Conservation (phyloP, 2,329 filamentous ascomycete genomes). For the Aspergillus neotritici region DNA sequence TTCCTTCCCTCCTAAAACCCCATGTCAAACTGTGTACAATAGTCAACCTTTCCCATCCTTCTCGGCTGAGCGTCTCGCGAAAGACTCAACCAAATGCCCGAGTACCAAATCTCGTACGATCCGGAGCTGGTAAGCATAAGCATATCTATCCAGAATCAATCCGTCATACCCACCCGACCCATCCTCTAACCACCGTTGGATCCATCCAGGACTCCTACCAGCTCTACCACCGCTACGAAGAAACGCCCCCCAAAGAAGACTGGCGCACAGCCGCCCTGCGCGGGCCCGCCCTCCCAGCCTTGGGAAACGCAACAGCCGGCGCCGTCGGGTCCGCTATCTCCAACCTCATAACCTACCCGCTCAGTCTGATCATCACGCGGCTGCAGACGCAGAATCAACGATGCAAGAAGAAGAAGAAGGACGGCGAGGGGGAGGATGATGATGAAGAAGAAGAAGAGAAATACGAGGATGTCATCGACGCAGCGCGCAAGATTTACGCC, state of each 20-base stretch:
- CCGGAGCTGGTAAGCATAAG: constrained; percentile 23
- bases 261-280: constrained; percentile 30
- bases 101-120: constrained; percentile 63
- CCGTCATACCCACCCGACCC: background rate
- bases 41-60: too few relatives aligned
- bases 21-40: too few relatives aligned
- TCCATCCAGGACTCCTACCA: constrained; percentile 37
- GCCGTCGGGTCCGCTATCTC: constrained; percentile 72
- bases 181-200: background rate
- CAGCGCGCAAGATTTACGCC: constrained; percentile 63
- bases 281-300: constrained; percentile 56
- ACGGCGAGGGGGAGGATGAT: constrained; percentile 50
- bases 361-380: constrained; percentile 74
- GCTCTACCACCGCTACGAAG: constrained; percentile 40
- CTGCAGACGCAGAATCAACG: constrained; percentile 64
- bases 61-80: constrained; percentile 46
- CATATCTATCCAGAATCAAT: background rate
- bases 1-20: too few relatives aligned
- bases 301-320: constrained; percentile 77
- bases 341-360: constrained; percentile 72
- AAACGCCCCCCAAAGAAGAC: constrained; percentile 23
- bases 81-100: constrained; percentile 57
- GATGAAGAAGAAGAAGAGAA: constrained; percentile 35
- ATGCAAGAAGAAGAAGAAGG: constrained; percentile 36
- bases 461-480: constrained; percentile 64